Evolutionary conservation across 495 filamentous ascomycete genomes (phyloP).

Genomic region (Xanthoparmelia taractica): DNA sequence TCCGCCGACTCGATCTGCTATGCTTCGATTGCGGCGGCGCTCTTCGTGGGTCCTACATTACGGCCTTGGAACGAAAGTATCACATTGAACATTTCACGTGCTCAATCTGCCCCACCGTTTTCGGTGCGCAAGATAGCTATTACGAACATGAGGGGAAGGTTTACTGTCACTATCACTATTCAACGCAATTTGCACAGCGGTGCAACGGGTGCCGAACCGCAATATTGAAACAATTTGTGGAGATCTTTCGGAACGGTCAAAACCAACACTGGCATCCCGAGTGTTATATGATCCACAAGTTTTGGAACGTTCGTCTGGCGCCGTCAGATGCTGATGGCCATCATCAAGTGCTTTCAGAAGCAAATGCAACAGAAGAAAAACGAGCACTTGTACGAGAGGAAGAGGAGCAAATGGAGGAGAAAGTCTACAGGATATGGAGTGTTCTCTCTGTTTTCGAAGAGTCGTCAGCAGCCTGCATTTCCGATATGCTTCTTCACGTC

Average conservation of each 20-base stretch:
- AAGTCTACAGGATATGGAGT: conserved; percentile 97
- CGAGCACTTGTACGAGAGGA: conserved; percentile 69
- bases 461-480: conserved; percentile 94
- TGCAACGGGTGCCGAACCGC: conserved; percentile 95
- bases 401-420: conserved; percentile 94
- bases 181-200: conserved; percentile 89
- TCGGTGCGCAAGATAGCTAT: conserved; percentile 95
- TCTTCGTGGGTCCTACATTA: conserved; percentile 95
- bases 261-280: conserved; percentile 99
- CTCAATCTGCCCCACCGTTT: conserved; percentile 92
- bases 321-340: conserved; percentile 45
- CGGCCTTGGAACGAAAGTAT: conserved; percentile 93
- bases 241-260: conserved; percentile 94
- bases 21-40: conserved; percentile 90
- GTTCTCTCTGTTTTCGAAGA: conserved; percentile 96
- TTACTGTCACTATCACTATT: conserved; percentile 99
- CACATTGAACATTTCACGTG: conserved; percentile 99
- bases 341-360: conserved; percentile 39
- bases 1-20: conserved; percentile 80
- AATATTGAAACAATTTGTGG: conserved; percentile 99
- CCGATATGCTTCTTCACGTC: conserved; percentile 97
- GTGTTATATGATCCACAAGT: conserved; percentile 99
- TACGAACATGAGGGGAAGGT: conserved; percentile 97
- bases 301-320: conserved; percentile 93
- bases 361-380: conserved; percentile 62